Evolutionary conservation across 371 early-diverging fungal genomes (phyloP), one percentile per base, ranked within the genome.

Genomic region (Catenaria anguillulae): DNA sequence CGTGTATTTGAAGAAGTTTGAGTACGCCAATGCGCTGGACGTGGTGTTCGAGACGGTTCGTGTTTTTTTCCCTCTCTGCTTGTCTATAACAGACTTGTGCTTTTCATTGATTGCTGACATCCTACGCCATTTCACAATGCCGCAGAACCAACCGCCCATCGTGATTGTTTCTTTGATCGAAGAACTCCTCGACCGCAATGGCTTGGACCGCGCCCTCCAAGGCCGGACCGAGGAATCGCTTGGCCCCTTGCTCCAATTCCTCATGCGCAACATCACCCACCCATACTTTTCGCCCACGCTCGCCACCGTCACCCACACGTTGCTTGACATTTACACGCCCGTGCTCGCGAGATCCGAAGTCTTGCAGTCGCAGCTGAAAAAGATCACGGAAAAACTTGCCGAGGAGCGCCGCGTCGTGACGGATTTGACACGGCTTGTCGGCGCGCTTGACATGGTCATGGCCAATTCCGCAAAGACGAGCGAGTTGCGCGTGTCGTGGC

Each of bases 21-120:
- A 90, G 64, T 92, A 91, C 67, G 77, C 78, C 26, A 84, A 91
- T 60, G 97, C 97, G 13, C 70, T 96, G 48, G 94, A 96, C 63
- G 60, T 67, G 63, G 88, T 84, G 26, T 54, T 76, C 26, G 46
- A 33, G 29, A 56, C 56, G 45, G 65, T 61, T 34, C 33, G 63
- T 48, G 35, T 33, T 33, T 33, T 3, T 3, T 10, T 8, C 2
- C 58, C n/a, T n/a, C 12, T 55, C 34, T 17, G 56, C 35, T 37
- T 63, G 64, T 62, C 33, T 63, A 24, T n/a, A n/a, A n/a, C n/a
- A n/a, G n/a, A n/a, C n/a, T n/a, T n/a, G n/a, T n/a, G n/a, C n/a
- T 58, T 68, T 48, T 60, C 12, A 19, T 29, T 45, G 17, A 10
- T 37, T 12, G 1, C 31, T 55, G 31, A 34, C 24, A 24, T 5